Percentiles rank a stretch among this genome's conserved stretches.
Evolutionary conservation across 305 asterid species (phyloP).

Genomic region (Rubia occidens): DNA sequence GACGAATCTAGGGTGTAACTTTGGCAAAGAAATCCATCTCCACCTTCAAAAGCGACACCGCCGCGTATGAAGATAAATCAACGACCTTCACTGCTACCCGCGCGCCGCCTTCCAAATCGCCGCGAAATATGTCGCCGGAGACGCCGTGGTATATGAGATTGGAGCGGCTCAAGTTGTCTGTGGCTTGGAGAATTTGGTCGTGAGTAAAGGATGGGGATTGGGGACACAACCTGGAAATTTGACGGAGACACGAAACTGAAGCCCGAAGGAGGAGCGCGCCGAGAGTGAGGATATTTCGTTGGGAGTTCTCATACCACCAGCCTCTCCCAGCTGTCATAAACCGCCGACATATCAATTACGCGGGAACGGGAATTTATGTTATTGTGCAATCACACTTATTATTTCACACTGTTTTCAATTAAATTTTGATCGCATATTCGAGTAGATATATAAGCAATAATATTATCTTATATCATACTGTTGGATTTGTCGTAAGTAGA

Average conservation of each 20-base stretch:
- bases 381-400: too few species aligned
- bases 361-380: too few species aligned
- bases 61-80: conserved; percentile 13
- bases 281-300: conserved; percentile 5
- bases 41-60: conserved; percentile 23
- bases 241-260: background rate
- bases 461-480: too few species aligned
- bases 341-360: background rate
- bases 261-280: background rate
- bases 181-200: conserved; percentile 63
- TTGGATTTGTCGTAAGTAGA: too few species aligned
- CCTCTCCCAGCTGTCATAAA: conserved; percentile 19
- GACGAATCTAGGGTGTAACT: conserved; percentile 51
- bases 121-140: conserved; percentile 58
- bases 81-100: conserved; percentile 53
- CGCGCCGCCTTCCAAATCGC: conserved; percentile 54
- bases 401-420: too few species aligned
- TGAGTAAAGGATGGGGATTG: conserved; percentile 30
- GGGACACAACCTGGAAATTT: too few species aligned
- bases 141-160: conserved; percentile 53
- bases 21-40: conserved; percentile 55
- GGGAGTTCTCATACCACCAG: conserved; percentile 10
- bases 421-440: too few species aligned
- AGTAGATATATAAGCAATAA: too few species aligned
- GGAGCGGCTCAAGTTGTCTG: conserved; percentile 37